Conservation (phyloP, 1,284 basidiomycete species). For the Testicularia cyperi region DNA sequence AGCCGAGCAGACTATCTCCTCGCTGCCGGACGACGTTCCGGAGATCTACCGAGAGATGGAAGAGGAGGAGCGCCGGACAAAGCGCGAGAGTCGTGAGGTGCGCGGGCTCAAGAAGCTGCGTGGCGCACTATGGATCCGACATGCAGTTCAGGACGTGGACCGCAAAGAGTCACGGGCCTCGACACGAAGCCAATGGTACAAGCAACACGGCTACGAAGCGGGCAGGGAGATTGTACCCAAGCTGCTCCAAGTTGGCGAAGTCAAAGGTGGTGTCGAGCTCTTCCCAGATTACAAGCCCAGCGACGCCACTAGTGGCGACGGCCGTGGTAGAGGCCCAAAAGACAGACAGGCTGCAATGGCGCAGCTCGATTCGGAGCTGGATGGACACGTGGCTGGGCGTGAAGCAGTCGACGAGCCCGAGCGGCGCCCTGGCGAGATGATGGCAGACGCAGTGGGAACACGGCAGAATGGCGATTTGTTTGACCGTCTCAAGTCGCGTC, state of each 20-base stretch:
- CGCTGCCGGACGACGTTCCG: slow-evolving; percentile 46
- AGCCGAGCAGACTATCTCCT: slow-evolving; percentile 4
- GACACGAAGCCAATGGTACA: slow-evolving; percentile 52
- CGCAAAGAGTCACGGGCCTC: slow-evolving; percentile 45
- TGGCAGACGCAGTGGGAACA: slow-evolving; percentile 16
- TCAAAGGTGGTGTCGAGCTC: slow-evolving; percentile 27
- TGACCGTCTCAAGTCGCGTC: slow-evolving; percentile 7
- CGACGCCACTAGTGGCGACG: no score
- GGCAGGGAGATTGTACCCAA: slow-evolving; percentile 56
- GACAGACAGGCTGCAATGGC: slow-evolving; percentile 14
- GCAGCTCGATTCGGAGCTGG: slow-evolving; percentile 29
- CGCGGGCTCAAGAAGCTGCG: slow-evolving; percentile 31
- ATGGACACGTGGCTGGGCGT: slow-evolving; percentile 6
- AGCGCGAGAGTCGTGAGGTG: slow-evolving; percentile 12
- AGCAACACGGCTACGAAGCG: slow-evolving; percentile 50
- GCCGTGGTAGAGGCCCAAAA: no score
- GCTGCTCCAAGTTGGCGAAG: slow-evolving; percentile 47
- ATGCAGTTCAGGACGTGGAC: slow-evolving; percentile 44
- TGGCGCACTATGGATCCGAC: slow-evolving; percentile 40
- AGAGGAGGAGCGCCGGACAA: slow-evolving; percentile 30
- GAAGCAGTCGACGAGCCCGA: slow-evolving; percentile 10
- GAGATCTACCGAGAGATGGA: slow-evolving; percentile 58
- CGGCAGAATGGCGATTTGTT: slow-evolving; percentile 12
- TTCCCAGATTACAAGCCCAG: slow-evolving; percentile 26
- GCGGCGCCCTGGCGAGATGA: slow-evolving; percentile 19